Base-by-base conservation (phyloP, 2,329 filamentous ascomycete species). In the Parastagonospora nodorum region DNA sequence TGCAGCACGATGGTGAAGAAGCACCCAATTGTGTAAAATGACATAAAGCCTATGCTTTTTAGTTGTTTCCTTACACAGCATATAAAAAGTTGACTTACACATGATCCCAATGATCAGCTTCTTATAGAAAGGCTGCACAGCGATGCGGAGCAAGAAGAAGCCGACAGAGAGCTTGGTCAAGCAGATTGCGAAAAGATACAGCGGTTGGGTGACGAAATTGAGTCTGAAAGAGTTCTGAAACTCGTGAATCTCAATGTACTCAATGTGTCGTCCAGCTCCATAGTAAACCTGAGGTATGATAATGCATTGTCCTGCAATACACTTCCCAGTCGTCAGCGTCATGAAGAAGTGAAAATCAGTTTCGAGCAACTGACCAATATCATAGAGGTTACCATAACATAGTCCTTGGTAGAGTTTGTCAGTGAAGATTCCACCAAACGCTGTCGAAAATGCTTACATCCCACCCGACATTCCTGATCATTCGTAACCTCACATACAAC, bases 161-260 rank as follows among this genome's bases (percentile, higher is more conserved):
- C 75, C 77, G 29, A 81, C 73, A 0, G 79, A 81, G 8, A 81
- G 66, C 59, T 82, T 82, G 54, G 81, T 74, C 2, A 77, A 57
- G 29, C 74, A 71, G 4, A 78, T 76, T 1, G 77, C 78, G 14
- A 77, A 57, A 45, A 82, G 57, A 45, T 75, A 81, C 2, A 81
- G 69, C 0, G 74, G 74, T 47, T 82, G 80, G 2, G 74, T 74
- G 14, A 79, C 72, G 46, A 82, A 74, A 47, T 84, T 72, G 6
- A 78, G 75, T 58, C 81, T 78, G 53, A 77, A 75, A 2, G 74
- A 79, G 1, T 52, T 61, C 14, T 46, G 33, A 40, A 70, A 71
- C n/a, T 74, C 55, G 4, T 60, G 56, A 0, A 64, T 57, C 1
- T 72, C 57, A 37, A 82, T 73, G 50, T 80, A 75, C 10, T 73